Percentiles rank a stretch among this genome's conserved stretches.
Conservation (phyloP, 2,329 filamentous ascomycete species). For the Verticillium longisporum region DNA sequence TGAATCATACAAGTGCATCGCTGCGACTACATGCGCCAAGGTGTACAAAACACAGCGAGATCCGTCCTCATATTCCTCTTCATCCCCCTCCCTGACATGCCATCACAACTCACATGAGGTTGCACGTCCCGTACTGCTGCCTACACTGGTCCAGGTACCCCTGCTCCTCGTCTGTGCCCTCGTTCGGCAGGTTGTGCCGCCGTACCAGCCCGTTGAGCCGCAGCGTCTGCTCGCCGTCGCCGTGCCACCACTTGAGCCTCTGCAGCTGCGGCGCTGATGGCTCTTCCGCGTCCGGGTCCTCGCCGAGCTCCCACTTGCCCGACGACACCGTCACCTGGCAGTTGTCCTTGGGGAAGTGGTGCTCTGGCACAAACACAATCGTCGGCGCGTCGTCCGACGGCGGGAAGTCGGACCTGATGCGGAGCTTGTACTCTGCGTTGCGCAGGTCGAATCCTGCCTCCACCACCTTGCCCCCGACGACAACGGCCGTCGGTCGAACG, state of each 20-base stretch:
- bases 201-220: constrained; percentile 68
- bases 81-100: background rate
- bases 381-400: constrained; percentile 64
- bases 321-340: constrained; percentile 70
- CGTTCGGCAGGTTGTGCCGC: constrained; percentile 44
- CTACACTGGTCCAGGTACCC: constrained; percentile 71
- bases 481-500: constrained; percentile 75
- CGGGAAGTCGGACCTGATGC: constrained; percentile 47
- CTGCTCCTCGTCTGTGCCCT: constrained; percentile 61
- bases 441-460: constrained; percentile 77
- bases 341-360: constrained; percentile 76
- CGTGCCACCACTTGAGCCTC: constrained; percentile 87
- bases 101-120: constrained; percentile 38
- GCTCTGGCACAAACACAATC: constrained; percentile 79
- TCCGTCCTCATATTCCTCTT: background rate
- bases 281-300: constrained; percentile 49
- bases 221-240: constrained; percentile 73
- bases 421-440: constrained; percentile 69
- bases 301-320: constrained; percentile 83
- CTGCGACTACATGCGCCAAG: background rate
- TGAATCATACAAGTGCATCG: background rate
- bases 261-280: constrained; percentile 61
- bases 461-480: constrained; percentile 63
- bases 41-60: background rate
- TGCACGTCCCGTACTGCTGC: constrained; percentile 42